Conservation (phyloP, 192 early-diverging fungal genomes). For the Coemansia sp. region DNA sequence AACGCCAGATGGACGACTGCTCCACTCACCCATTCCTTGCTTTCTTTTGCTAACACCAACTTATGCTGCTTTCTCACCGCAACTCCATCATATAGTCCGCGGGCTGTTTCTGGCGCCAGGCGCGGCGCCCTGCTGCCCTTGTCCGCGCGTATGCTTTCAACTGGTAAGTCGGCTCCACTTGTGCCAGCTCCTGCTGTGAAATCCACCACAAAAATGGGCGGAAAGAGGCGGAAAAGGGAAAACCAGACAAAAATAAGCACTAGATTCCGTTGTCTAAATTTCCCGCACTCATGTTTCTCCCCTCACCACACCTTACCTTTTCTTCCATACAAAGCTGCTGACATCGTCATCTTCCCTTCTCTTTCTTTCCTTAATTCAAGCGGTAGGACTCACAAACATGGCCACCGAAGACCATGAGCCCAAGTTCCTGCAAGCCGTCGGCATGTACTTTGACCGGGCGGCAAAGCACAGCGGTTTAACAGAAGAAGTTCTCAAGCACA, state of each 20-base stretch:
- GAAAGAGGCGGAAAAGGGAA: too few relatives aligned
- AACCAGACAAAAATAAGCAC: not conserved
- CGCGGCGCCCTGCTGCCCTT: slow-evolving; percentile 4
- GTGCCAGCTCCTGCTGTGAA: too few relatives aligned
- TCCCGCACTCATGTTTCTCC: not conserved
- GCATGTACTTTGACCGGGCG: slow-evolving; percentile 71
- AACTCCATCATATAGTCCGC: slow-evolving; percentile 14
- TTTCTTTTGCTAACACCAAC: not conserved
- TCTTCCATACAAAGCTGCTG: not conserved
- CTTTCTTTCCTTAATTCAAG: not conserved
- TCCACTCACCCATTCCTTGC: too few relatives aligned
- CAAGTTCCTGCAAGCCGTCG: slow-evolving; percentile 70
- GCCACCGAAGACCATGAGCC: slow-evolving; percentile 70
- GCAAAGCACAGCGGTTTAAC: slow-evolving; percentile 65
- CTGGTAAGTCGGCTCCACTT: too few relatives aligned
- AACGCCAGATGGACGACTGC: too few relatives aligned
- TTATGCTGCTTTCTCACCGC: not conserved
- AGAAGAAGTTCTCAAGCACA: slow-evolving; percentile 62
- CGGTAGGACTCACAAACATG: slow-evolving; percentile 24
- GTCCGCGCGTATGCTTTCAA: slow-evolving; percentile 15
- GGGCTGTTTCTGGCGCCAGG: not conserved
- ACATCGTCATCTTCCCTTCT: not conserved
- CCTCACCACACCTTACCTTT: not conserved
- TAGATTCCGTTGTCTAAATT: not conserved
- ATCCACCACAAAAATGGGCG: too few relatives aligned